These are phyloP conservation scores for Anacardium occidentale DNA, from an alignment of 345 rosid species.

Conservation along the genomic window DNA sequence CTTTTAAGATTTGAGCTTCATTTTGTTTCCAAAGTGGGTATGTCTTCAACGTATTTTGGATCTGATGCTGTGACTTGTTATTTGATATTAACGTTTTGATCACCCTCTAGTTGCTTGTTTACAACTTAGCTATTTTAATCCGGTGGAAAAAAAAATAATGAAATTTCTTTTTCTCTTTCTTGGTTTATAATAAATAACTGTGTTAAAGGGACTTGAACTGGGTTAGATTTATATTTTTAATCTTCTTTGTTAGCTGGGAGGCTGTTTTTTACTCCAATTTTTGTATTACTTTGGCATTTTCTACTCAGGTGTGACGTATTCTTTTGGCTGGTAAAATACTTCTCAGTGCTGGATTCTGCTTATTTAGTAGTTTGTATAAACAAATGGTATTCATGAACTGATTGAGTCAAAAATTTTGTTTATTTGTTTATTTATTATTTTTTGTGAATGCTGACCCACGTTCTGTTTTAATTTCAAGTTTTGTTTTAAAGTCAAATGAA, in stretches of 20 bases:
- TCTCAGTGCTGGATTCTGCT: constrained; percentile 15
- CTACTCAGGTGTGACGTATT: constrained; percentile 23
- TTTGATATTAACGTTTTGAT: constrained; percentile 4
- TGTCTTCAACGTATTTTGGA: neutral
- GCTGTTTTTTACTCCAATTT: neutral
- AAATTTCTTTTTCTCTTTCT: neutral
- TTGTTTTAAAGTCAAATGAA: neutral
- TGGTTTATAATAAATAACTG: neutral
- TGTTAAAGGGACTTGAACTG: neutral
- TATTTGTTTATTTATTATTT: constrained; percentile 4
- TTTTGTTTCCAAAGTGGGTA: neutral
- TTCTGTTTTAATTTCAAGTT: constrained; percentile 1
- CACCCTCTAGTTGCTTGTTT: neutral
- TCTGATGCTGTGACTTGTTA: neutral
- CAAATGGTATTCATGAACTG: constrained; percentile 13
- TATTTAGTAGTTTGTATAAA: neutral
- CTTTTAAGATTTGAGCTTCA: neutral
- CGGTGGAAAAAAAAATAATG: neutral
- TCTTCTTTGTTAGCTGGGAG: neutral
- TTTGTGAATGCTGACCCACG: constrained; percentile 18
- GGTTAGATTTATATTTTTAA: neutral
- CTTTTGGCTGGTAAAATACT: constrained; percentile 19
- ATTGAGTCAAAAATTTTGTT: constrained; percentile 8
- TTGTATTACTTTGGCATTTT: neutral
- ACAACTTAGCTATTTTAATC: neutral